Base-by-base conservation (phyloP, 306 rosid genomes). In the Echinosophora koreensis region DNA sequence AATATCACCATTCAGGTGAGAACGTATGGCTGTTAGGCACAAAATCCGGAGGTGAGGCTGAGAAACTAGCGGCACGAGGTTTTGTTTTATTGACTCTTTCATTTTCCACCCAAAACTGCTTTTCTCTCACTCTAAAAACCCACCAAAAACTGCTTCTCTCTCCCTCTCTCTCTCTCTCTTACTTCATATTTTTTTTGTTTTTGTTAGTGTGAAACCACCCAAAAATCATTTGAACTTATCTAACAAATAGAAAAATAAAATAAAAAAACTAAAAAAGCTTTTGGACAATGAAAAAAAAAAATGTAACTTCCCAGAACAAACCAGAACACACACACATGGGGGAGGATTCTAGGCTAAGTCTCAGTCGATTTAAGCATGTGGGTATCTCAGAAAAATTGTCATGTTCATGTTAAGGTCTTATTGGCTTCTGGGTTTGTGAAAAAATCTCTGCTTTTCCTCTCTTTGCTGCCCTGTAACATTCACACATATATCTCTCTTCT, bases 11-110 rank as follows among this genome's bases (percentile, higher is more conserved):
- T 73, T 91, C 74, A 89, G 73, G 59, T 66, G 22, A 14, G 32
- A 87, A 89, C 98, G 86, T 58, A 82, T 86, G 93, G 86, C 76
- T 65, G 44, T 4, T 28, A 62, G 83, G 87, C 97, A 86, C 90
- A 81, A 80, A 84, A 84, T 84, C 88, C 92, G 90, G 91, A 83
- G 84, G 78, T 60, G 57, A 59, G 46, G 54, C 78, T 83, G 74
- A 77, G 77, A 86, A 84, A 78, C 83, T 66, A 84, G 82, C 85
- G 89, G 89, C 92, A 84, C 88, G 50, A 67, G 87, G 69, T 87
- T 84, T 86, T 87, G 86, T 87, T 81, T 64, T 76, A 49, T 84
- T 76, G 51, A 78, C 76, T 73, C 76, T 3, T 50, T 16, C 38
- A 5, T 32, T 46, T 42, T 4, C 16, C 14, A 10, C 3, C 16